Conservation (phyloP, 805 yeast genomes). For the Zygoascus ofunaensis region DNA sequence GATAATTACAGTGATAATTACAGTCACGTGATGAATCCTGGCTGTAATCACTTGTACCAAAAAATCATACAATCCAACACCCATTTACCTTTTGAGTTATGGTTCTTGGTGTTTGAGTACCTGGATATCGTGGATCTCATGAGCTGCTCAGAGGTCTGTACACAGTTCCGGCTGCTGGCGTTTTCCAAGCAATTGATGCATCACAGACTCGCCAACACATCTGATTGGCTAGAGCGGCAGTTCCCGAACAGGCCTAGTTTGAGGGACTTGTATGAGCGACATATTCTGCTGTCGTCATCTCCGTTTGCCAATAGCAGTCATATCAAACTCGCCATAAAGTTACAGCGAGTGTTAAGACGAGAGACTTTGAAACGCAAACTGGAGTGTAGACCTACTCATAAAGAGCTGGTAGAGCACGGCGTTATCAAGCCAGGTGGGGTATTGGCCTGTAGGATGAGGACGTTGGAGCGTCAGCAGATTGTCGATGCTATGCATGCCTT, state of each 20-base stretch:
- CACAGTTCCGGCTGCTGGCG: conserved; percentile 16
- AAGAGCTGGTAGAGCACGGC: conserved; percentile 22
- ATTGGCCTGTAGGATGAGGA: conserved; percentile 11
- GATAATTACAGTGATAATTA: too few relatives aligned
- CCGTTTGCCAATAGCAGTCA: conserved; percentile 16
- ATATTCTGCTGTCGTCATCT: conserved; percentile 16
- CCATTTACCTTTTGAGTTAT: conserved; percentile 20
- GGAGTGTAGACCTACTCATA: conserved; percentile 17
- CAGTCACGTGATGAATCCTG: too few relatives aligned
- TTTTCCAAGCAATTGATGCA: conserved; percentile 17
- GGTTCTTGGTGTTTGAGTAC: conserved; percentile 15
- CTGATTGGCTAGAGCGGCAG: conserved; percentile 15
- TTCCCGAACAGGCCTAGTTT: conserved; percentile 18
- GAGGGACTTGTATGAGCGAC: conserved; percentile 18
- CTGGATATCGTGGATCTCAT: conserved; percentile 24
- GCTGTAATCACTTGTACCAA: too few relatives aligned
- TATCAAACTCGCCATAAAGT: conserved; percentile 12
- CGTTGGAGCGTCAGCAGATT: conserved; percentile 20
- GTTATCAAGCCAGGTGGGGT: conserved; percentile 17
- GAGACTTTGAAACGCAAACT: conserved; percentile 19
- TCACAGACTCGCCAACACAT: conserved; percentile 15
- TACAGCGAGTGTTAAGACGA: conserved; percentile 14
- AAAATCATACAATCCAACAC: too few relatives aligned
- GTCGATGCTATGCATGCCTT: conserved; percentile 17
- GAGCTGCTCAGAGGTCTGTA: conserved; percentile 16